Conservation (phyloP, 1,139 yeast genomes). For the Geotrichum macrosporum region DNA sequence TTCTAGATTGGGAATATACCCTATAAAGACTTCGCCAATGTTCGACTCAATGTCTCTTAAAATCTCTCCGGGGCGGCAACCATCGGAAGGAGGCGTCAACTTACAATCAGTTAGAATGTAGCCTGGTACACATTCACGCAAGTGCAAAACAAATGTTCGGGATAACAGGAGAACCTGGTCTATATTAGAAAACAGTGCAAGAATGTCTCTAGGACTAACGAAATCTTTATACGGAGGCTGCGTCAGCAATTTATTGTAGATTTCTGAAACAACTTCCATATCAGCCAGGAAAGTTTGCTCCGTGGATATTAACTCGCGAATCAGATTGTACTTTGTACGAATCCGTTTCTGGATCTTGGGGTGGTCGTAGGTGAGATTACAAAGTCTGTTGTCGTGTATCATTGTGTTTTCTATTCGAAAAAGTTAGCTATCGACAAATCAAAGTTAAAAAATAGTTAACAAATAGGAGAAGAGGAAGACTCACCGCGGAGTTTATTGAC, state of each 20-base stretch:
- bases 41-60: constrained; percentile 33
- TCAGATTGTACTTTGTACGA: constrained; percentile 31
- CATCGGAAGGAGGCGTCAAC: constrained; percentile 22
- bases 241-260: constrained; percentile 31
- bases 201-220: constrained; percentile 33
- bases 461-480: not conserved
- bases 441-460: not conserved
- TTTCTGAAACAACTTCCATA: constrained; percentile 35
- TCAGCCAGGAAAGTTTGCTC: constrained; percentile 39
- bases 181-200: constrained; percentile 34
- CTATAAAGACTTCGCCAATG: constrained; percentile 36
- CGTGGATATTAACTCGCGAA: constrained; percentile 38
- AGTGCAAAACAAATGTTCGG: constrained; percentile 29
- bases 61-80: too few relatives aligned
- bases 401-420: constrained; percentile 6
- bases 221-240: constrained; percentile 30
- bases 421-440: not conserved
- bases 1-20: constrained; percentile 36
- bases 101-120: constrained; percentile 26
- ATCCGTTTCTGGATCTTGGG: constrained; percentile 25
- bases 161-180: constrained; percentile 34
- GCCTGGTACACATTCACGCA: constrained; percentile 31
- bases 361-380: not conserved
- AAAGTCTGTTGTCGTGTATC: not conserved
- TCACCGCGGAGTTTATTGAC: not conserved